A percentile compares a stretch with the other conserved stretches of the same genome.
phyloP scores from a whole-genome alignment of 805 yeast genomes.

The Starmera quercuum region DNA sequence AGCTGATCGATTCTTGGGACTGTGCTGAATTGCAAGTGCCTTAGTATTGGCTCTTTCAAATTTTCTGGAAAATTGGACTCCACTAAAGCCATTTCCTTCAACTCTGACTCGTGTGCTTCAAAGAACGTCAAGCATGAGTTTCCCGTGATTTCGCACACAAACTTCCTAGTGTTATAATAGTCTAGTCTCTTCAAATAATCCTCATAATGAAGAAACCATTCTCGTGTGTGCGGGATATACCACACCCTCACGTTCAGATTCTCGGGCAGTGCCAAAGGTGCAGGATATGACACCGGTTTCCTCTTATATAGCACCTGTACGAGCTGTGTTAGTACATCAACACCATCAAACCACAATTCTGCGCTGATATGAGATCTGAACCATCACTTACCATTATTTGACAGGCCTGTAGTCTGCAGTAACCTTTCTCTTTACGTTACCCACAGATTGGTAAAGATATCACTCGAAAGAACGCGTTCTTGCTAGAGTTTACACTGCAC shows the following conservation, averaged over 20 bases:
- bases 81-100: conserved; percentile 51
- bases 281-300: conserved; percentile 55
- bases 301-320: conserved; percentile 73
- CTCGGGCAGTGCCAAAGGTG: conserved; percentile 49
- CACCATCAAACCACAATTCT: neutral
- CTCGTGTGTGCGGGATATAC: conserved; percentile 78
- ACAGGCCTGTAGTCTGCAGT: too few species aligned
- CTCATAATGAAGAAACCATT: conserved; percentile 77
- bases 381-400: neutral
- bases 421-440: too few species aligned
- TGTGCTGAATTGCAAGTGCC: conserved; percentile 75
- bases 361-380: neutral
- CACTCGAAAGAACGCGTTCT: too few species aligned
- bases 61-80: conserved; percentile 86
- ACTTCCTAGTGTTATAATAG: conserved; percentile 66
- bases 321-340: conserved; percentile 5
- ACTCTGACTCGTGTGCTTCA: conserved; percentile 79
- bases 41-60: conserved; percentile 82
- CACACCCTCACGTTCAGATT: conserved; percentile 62
- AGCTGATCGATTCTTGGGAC: conserved; percentile 77
- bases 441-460: too few species aligned
- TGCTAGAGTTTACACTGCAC: too few species aligned
- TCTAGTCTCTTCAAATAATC: conserved; percentile 68
- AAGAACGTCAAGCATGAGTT: conserved; percentile 85
- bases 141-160: conserved; percentile 95